Evolutionary conservation across 2,329 filamentous ascomycete species (phyloP), one percentile per base, ranked within the genome.

Genomic region (Diplodia intermedia): DNA sequence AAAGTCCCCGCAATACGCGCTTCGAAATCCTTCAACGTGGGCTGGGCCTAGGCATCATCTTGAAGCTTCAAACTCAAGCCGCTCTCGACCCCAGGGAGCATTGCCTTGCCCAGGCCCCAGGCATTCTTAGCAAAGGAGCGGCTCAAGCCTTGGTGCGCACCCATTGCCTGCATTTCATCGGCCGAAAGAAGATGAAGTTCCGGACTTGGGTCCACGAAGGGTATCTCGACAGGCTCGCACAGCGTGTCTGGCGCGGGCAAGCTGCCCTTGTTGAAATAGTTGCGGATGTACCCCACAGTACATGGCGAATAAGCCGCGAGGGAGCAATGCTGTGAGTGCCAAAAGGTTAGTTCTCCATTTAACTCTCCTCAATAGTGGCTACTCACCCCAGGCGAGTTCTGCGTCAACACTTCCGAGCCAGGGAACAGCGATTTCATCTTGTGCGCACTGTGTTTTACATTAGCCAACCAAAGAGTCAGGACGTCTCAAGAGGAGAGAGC

Each of bases 321-420:
- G 0, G 79, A 77, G 38, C 84, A 86, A 69, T 89, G 87, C 82
- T 86, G 57, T 0, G 8, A 23, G 15, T 4, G 12, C 26, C 8
- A 23, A 26, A 29, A 50, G 26, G n/a, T 20, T 11, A 26, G 23
- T 14, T 52, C 26, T 20, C 18, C 15, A 7, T 18, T 20, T 0
- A 47, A 20, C 20, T 3, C 18, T 9, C 3, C 9, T 47, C 18
- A 8, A 9, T 20, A 26, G 26, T 40, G 49, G 26, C 47, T 38
- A 60, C 65, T 57, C 60, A 66, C 65, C 8, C 77, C 77, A 4
- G 72, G 71, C 9, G 73, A 73, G 54, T 79, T 72, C 61, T 79
- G 77, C 6, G 73, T 73, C 9, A 78, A 66, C 3, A 74, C 72
- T 23, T 72, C 74, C 8, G 74, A 74, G 12, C 74, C 75, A 9